Base-by-base conservation (phyloP, 345 rosid genomes). In the Dimocarpus longan region DNA sequence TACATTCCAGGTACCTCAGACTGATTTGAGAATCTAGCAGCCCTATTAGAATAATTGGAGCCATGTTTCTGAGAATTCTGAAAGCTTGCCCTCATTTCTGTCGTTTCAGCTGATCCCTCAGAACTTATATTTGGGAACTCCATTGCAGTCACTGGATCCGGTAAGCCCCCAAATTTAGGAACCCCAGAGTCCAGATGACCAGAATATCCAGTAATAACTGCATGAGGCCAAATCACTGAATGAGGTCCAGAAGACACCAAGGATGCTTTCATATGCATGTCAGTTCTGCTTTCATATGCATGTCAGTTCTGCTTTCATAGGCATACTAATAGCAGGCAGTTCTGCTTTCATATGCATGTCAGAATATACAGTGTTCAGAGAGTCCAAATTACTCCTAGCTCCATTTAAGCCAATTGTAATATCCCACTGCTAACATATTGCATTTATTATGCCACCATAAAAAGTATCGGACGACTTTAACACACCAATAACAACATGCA, bases 341-440 rank as follows among this genome's bases (percentile, higher is more conserved):
- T 79, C 71, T 76, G 76, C 86, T 78, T 84, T 80, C 66, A 73
- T 70, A 78, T 70, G 72, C 77, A 42, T 68, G 63, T 83, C 84
- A 67, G 78, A 73, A 79, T 77, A 66, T 57, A 68, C 74, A 79
- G 83, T 75, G 73, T 88, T 85, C 70, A 73, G 78, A 54, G 86
- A 82, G 39, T 79, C 86, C 82, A 76, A 79, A 85, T 79, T 82
- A 62, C 90, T 76, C 66, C 74, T 79, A 44, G 80, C 79, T 80
- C 86, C 84, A 72, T 80, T 81, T 15, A 80, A 82, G 75, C 82
- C 77, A 71, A 68, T 79, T 85, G 88, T 73, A 60, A 86, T 70
- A 83, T 86, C 89, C 95, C 90, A 94, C 72, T 89, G 86, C 70
- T 86, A 89, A 80, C 78, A 79, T 75, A 96, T 87, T 79, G 93